Percentiles rank a stretch among this genome's conserved stretches.
phyloP scores from a whole-genome alignment of 306 rosid genomes.

The Rosa rugosa region DNA sequence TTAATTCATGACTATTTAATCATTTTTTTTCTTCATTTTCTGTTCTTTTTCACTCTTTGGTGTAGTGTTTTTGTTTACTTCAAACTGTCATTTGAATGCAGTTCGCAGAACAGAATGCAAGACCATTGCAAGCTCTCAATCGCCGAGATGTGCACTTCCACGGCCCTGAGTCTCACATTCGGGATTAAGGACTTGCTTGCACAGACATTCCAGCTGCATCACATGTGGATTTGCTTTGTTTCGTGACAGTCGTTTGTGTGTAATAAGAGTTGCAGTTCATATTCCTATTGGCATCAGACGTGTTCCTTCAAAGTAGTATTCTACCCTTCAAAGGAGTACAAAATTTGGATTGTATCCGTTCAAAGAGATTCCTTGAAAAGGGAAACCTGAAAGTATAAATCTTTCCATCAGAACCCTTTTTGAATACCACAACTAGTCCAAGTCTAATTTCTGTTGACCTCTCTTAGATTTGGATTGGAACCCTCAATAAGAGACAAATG shows the following conservation, averaged over 20 bases:
- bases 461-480: background rate
- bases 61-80: background rate
- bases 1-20: background rate
- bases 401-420: background rate
- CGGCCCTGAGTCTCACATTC: background rate
- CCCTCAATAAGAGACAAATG: background rate
- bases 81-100: constrained; percentile 7
- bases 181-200: background rate
- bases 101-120: constrained; percentile 38
- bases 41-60: background rate
- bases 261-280: background rate
- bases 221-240: background rate
- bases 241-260: background rate
- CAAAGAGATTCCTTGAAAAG: background rate
- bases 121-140: constrained; percentile 40
- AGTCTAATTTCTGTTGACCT: background rate
- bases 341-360: background rate
- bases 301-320: background rate
- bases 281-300: background rate
- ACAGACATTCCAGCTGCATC: background rate
- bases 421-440: background rate
- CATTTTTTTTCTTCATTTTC: background rate
- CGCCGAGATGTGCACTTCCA: constrained; percentile 17
- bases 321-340: background rate
- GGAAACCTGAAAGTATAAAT: background rate